A percentile compares a stretch with the other conserved stretches of the same genome.
These are phyloP conservation scores for Sordariomycetes sp. DNA, from an alignment of 2,329 filamentous ascomycete species.

Conservation along the genomic window DNA sequence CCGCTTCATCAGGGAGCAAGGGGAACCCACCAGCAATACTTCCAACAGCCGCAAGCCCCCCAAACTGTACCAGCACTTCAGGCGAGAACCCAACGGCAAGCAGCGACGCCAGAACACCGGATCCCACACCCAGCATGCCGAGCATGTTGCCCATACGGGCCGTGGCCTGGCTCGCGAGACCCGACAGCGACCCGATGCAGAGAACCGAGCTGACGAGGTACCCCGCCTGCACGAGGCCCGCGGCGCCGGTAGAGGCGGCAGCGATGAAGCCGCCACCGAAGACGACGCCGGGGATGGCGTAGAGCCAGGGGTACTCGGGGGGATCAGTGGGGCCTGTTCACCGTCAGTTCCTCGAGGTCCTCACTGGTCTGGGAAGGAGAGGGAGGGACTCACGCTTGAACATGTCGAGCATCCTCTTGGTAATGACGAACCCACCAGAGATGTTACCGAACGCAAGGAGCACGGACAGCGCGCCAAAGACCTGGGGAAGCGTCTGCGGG, in stretches of 20 bases:
- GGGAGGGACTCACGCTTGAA: constrained; percentile 46
- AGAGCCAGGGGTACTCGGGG: constrained; percentile 79
- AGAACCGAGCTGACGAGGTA: constrained; percentile 76
- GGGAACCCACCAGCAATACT: constrained; percentile 31
- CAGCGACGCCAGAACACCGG: constrained; percentile 72
- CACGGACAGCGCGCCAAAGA: constrained; percentile 67
- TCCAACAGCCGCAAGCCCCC: constrained; percentile 60
- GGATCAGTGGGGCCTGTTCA: constrained; percentile 60
- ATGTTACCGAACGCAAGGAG: constrained; percentile 81
- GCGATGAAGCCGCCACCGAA: constrained; percentile 74
- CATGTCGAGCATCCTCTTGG: constrained; percentile 89
- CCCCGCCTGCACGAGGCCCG: constrained; percentile 74
- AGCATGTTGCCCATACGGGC: constrained; percentile 77
- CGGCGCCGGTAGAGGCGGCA: constrained; percentile 68
- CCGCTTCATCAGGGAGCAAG: too few species aligned
- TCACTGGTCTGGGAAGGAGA: not conserved
- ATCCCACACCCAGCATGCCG: constrained; percentile 72
- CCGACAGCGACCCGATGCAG: constrained; percentile 73
- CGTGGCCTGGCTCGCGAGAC: constrained; percentile 69
- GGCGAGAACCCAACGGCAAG: constrained; percentile 69
- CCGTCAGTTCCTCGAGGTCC: not conserved
- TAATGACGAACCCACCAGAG: constrained; percentile 80
- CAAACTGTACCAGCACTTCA: constrained; percentile 69
- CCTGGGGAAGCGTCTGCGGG: constrained; percentile 66
- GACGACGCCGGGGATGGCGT: constrained; percentile 60